Base-by-base conservation (phyloP, 371 early-diverging fungal genomes). In the Apophysomyces ossiformis region DNA sequence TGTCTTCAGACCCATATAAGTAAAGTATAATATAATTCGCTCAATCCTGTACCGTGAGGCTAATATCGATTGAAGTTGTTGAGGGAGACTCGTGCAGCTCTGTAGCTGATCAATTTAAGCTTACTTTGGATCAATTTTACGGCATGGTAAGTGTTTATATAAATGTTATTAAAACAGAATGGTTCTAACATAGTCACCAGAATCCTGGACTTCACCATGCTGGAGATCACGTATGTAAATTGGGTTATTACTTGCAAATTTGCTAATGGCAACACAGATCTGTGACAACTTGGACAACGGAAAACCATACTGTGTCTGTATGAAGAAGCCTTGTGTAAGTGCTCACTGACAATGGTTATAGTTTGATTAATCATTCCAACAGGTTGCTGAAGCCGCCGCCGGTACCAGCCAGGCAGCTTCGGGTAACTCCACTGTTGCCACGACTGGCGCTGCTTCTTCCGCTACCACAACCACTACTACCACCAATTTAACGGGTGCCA, bases 201-300 rank as follows among this genome's bases (percentile, higher is more conserved):
- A 72, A 72, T 63, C 61, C 65, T 37, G 68, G 68, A 36, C 68
- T 72, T 21, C 72, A 72, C 61, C 60, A 68, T 45, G 58, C 61
- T 36, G 72, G 63, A 13, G 58, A 57, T 44, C 64, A 72, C 60
- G 54, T 50, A 50, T 18, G 54, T n/a, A 7, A n/a, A 18, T 16
- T 21, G 21, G 21, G 5, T 0, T n/a, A 9, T 18, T 18, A 21
- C 21, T 21, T 50, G 21, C 7, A 18, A 50, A 9, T 21, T n/a
- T 1, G 9, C 9, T n/a, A 8, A 50, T 9, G 46, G 2, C n/a
- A 47, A 47, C 5, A 2, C 21, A 50, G 54, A 35, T 54, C 35
- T 72, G 72, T 37, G 72, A 72, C 60, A 72, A 72, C 63, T 61
- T 72, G 37, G 72, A 72, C 57, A 54, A 46, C 47, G 72, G 72